phyloP scores from a whole-genome alignment of 805 yeast genomes.

The Brettanomyces naardenensis region DNA sequence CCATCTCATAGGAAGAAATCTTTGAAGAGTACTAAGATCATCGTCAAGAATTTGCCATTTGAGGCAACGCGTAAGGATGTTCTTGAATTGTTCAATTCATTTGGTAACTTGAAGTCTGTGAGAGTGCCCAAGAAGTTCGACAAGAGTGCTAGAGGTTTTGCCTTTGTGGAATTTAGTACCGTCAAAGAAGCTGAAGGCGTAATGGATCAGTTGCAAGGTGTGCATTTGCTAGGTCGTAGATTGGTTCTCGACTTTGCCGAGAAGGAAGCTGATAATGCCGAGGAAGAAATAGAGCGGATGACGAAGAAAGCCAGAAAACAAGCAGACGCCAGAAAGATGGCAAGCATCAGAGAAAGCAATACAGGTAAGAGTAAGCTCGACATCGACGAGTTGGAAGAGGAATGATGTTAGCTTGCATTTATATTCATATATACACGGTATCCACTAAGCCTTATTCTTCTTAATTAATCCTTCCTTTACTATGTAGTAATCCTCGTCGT shows the following conservation, averaged over 20 bases:
- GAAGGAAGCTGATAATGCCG: conserved; percentile 73
- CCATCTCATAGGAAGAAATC: conserved; percentile 20
- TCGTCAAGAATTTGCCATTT: conserved; percentile 94
- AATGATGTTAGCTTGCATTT: conserved; percentile 3
- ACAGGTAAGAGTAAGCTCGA: conserved; percentile 68
- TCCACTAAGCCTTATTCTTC: conserved; percentile 17
- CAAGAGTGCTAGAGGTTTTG: conserved; percentile 93
- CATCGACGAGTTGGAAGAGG: conserved; percentile 42
- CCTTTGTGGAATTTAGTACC: conserved; percentile 86
- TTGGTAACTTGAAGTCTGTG: conserved; percentile 90
- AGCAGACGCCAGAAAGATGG: conserved; percentile 66
- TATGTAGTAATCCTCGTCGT: conserved; percentile 32
- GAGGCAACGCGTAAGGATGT: conserved; percentile 92
- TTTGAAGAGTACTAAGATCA: conserved; percentile 60
- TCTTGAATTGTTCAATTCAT: conserved; percentile 86
- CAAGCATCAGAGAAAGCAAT: conserved; percentile 53
- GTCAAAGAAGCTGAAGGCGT: conserved; percentile 91
- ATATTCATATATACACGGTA: background rate
- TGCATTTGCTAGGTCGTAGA: conserved; percentile 92
- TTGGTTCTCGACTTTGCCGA: conserved; percentile 90
- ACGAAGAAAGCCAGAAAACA: conserved; percentile 78
- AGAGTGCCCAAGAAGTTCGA: conserved; percentile 96
- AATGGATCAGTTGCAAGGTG: conserved; percentile 89
- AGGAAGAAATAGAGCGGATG: conserved; percentile 86
- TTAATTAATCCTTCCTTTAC: conserved; percentile 41